Conservation (phyloP, 2,329 filamentous ascomycete species). For the Beauveria asiatica region DNA sequence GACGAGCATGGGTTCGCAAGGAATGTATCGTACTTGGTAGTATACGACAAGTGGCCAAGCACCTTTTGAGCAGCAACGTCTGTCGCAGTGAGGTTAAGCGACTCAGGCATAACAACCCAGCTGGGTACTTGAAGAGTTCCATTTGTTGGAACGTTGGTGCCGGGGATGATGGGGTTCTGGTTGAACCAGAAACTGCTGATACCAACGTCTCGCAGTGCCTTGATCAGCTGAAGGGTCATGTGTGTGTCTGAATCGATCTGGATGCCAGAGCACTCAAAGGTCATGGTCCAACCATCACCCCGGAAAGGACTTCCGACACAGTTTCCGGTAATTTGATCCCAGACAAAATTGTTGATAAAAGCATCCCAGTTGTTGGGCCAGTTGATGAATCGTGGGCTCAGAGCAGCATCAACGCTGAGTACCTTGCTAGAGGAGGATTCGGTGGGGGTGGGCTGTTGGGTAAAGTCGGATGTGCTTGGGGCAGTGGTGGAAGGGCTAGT, state of each 20-base stretch:
- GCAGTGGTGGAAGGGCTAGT: conserved; percentile 26
- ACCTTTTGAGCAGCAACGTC: conserved; percentile 25
- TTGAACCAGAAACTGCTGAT: conserved; percentile 32
- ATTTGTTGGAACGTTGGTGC: conserved; percentile 22
- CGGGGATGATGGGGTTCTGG: conserved; percentile 29
- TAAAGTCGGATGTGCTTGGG: conserved; percentile 24
- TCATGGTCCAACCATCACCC: conserved; percentile 29
- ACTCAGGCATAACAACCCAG: conserved; percentile 33
- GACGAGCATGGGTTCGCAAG: conserved; percentile 27
- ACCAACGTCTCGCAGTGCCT: conserved; percentile 29
- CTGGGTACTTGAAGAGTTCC: conserved; percentile 19
- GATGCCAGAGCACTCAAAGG: conserved; percentile 28
- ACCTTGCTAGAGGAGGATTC: conserved; percentile 20
- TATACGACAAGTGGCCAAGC: conserved; percentile 28
- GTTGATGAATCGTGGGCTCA: conserved; percentile 32
- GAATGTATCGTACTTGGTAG: conserved; percentile 30
- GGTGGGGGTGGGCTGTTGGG: conserved; percentile 23
- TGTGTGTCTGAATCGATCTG: conserved; percentile 31
- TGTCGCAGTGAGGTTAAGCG: conserved; percentile 26
- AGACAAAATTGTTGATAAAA: conserved; percentile 32
- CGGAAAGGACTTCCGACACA: conserved; percentile 25
- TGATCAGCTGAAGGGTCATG: conserved; percentile 31
- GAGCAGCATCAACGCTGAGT: conserved; percentile 23
- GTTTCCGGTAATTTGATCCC: conserved; percentile 28
- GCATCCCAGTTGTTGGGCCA: conserved; percentile 30